Conservation (phyloP, 495 filamentous ascomycete genomes). For the Penicillium antarcticum region DNA sequence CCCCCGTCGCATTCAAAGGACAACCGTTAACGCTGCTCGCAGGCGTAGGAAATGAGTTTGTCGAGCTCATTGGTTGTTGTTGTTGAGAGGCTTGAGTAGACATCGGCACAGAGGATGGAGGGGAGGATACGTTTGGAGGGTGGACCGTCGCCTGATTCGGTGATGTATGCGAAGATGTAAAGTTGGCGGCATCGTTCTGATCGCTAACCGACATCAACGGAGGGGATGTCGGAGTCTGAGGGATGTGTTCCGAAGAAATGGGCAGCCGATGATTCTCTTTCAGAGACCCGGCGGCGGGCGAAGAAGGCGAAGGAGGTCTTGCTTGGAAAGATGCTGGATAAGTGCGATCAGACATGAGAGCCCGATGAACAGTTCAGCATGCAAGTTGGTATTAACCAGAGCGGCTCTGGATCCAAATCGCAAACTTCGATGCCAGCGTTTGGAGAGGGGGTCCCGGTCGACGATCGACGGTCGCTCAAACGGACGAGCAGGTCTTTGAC, state of each 20-base stretch:
- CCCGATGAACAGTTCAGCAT: slow-evolving; percentile 11
- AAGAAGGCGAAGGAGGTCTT: slow-evolving; percentile 44
- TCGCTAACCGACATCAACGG: slow-evolving; percentile 53
- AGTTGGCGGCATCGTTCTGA: slow-evolving; percentile 45
- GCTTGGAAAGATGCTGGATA: slow-evolving; percentile 35
- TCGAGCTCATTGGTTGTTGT: slow-evolving; percentile 36
- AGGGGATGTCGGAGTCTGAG: slow-evolving; percentile 47
- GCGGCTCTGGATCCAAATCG: slow-evolving; percentile 18
- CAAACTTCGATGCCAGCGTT: slow-evolving; percentile 18
- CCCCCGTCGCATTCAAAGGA: slow-evolving; percentile 22
- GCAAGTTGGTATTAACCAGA: slow-evolving; percentile 4
- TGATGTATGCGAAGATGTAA: slow-evolving; percentile 45
- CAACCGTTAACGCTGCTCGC: slow-evolving; percentile 45
- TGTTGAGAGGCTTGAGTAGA: slow-evolving; percentile 47
- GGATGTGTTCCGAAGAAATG: slow-evolving; percentile 35
- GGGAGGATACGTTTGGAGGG: slow-evolving; percentile 38
- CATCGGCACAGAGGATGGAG: slow-evolving; percentile 45
- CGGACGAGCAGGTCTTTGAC: slow-evolving; percentile 39
- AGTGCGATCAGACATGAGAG: slow-evolving; percentile 45
- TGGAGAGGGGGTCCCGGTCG: slow-evolving; percentile 26
- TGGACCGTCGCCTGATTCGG: slow-evolving; percentile 43
- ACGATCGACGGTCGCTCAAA: slow-evolving; percentile 40
- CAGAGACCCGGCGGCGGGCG: slow-evolving; percentile 35
- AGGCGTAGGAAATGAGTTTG: slow-evolving; percentile 45
- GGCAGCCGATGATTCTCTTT: slow-evolving; percentile 36